Percentiles rank a stretch among this genome's conserved stretches.
Evolutionary conservation across 2,329 filamentous ascomycete genomes (phyloP).

Genomic region (Verticillium zaregamsianum): DNA sequence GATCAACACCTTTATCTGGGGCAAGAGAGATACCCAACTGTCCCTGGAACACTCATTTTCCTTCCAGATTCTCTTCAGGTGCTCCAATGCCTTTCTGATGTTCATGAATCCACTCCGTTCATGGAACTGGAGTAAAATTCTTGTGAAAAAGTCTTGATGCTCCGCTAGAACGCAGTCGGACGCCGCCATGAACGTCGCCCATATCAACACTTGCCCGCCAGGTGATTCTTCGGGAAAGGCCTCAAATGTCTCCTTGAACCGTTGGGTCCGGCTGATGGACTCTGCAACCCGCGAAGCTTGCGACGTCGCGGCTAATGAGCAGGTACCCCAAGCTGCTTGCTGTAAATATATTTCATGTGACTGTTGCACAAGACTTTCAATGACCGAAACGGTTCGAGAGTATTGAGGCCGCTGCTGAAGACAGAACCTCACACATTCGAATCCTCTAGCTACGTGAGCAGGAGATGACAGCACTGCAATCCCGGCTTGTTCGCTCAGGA

Average conservation of each 20-base stretch:
- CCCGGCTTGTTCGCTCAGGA: constrained; percentile 1
- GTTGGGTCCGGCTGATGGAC: constrained; percentile 17
- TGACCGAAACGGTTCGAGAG: background rate
- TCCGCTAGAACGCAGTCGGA: constrained; percentile 19
- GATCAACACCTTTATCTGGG: constrained; percentile 17
- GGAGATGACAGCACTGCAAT: constrained; percentile 1
- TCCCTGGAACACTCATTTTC: constrained; percentile 9
- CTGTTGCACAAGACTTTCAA: constrained; percentile 11
- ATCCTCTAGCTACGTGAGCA: background rate
- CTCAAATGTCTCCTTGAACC: constrained; percentile 18
- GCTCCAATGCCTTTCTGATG: constrained; percentile 16
- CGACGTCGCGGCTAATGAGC: too few relatives aligned
- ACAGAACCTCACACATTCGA: constrained; percentile 1
- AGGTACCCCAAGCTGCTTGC: background rate
- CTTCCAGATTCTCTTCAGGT: constrained; percentile 17
- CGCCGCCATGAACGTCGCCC: constrained; percentile 21
- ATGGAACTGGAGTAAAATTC: constrained; percentile 12
- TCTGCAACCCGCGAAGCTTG: background rate
- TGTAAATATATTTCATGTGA: constrained; percentile 6
- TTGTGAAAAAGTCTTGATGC: constrained; percentile 19
- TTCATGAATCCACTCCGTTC: constrained; percentile 19
- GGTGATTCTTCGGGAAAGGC: constrained; percentile 15
- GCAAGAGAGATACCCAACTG: constrained; percentile 21
- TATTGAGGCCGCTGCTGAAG: constrained; percentile 1
- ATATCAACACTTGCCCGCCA: constrained; percentile 18